A percentile compares a stretch with the other conserved stretches of the same genome.
Evolutionary conservation across 2,329 filamentous ascomycete genomes (phyloP).

Genomic region (Penicillium capsulatum): DNA sequence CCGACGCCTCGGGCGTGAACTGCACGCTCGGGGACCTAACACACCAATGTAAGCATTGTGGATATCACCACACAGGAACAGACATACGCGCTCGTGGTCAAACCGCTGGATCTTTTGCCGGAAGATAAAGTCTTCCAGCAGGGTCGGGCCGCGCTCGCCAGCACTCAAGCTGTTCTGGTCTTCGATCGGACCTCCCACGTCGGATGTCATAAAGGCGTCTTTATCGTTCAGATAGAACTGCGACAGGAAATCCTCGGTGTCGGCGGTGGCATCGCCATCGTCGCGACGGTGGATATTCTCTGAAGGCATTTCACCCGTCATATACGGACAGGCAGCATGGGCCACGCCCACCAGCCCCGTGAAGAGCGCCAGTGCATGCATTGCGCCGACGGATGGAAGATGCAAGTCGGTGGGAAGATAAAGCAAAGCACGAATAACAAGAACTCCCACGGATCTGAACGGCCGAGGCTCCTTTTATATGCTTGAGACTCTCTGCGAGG

Average conservation of each 20-base stretch:
- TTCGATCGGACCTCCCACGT: slow-evolving; percentile 63
- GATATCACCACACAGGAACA: not conserved
- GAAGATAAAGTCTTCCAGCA: slow-evolving; percentile 70
- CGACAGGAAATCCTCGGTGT: slow-evolving; percentile 41
- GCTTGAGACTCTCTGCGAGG: not conserved
- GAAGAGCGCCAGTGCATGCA: slow-evolving; percentile 27
- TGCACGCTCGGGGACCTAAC: slow-evolving; percentile 57
- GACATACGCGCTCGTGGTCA: slow-evolving; percentile 63
- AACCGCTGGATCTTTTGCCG: slow-evolving; percentile 68
- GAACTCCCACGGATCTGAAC: not conserved
- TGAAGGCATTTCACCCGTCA: slow-evolving; percentile 31
- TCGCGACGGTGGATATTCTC: slow-evolving; percentile 22
- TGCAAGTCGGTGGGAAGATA: not conserved
- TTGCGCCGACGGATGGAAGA: slow-evolving; percentile 9
- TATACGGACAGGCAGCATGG: slow-evolving; percentile 41
- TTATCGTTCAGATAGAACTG: slow-evolving; percentile 52
- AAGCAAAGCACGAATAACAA: not conserved
- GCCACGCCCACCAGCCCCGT: slow-evolving; percentile 33
- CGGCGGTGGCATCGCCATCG: slow-evolving; percentile 23
- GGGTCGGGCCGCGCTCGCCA: slow-evolving; percentile 62
- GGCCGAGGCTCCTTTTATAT: slow-evolving; percentile 10
- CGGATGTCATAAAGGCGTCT: slow-evolving; percentile 57
- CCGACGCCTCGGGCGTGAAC: slow-evolving; percentile 67
- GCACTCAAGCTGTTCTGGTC: slow-evolving; percentile 64
- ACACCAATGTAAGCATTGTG: not conserved